Percentiles rank a stretch among this genome's conserved stretches.
Conservation (phyloP, 768 basidiomycete species). For the Lentinula boryana region DNA sequence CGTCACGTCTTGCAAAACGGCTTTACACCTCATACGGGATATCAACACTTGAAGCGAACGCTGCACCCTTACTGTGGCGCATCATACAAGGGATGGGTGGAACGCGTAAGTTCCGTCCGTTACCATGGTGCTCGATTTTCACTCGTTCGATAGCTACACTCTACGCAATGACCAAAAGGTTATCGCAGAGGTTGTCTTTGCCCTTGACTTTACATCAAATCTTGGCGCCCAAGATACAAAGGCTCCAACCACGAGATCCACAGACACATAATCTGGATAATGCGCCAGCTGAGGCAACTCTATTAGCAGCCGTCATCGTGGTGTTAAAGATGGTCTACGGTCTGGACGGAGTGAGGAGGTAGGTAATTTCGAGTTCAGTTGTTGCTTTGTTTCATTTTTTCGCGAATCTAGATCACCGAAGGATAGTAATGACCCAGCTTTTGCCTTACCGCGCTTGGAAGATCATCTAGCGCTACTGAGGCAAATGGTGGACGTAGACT, state of each 20-base stretch:
- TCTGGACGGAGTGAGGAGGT: conserved; percentile 65
- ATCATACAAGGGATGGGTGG: conserved; percentile 61
- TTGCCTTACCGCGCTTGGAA: conserved; percentile 45
- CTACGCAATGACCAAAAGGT: conserved; percentile 56
- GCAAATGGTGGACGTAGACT: conserved; percentile 27
- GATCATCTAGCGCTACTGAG: conserved; percentile 43
- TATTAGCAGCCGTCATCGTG: conserved; percentile 55
- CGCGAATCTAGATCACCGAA: conserved; percentile 33
- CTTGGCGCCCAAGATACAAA: conserved; percentile 37
- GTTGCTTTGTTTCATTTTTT: conserved; percentile 9
- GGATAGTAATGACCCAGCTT: conserved; percentile 48
- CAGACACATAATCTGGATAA: conserved; percentile 53
- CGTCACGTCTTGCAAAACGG: conserved; percentile 56
- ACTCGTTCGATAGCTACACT: conserved; percentile 43
- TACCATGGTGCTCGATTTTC: background rate
- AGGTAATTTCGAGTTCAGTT: conserved; percentile 11
- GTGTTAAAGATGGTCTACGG: conserved; percentile 85
- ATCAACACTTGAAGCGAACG: conserved; percentile 68
- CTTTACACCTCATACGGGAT: conserved; percentile 51
- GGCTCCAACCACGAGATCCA: conserved; percentile 30
- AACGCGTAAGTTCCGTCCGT: conserved; percentile 51
- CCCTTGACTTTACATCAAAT: conserved; percentile 55
- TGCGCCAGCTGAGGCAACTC: conserved; percentile 60
- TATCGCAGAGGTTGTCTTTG: conserved; percentile 49
- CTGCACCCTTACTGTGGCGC: conserved; percentile 74